Conservation (phyloP, 148 eudicot genomes). For the Cornus kousa region DNA sequence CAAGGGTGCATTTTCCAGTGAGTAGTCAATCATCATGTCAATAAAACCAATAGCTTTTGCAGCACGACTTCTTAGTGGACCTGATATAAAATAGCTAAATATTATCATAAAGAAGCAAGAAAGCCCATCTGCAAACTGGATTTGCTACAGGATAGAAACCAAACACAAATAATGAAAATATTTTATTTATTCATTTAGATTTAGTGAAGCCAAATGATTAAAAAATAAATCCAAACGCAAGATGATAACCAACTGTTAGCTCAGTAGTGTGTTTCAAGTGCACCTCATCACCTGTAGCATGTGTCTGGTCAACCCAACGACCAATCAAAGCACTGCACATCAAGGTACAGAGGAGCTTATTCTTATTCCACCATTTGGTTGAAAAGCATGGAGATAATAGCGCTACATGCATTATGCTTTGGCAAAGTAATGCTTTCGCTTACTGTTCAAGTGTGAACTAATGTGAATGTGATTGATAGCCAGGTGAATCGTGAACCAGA, state of each 20-base stretch:
- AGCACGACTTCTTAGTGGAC: slow-evolving; percentile 96
- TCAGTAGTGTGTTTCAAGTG: neutral
- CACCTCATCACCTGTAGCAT: neutral
- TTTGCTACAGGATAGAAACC: too few species aligned
- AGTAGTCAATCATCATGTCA: slow-evolving; percentile 94
- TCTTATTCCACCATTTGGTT: neutral
- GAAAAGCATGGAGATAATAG: neutral
- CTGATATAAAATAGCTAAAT: slow-evolving; percentile 27
- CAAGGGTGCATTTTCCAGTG: slow-evolving; percentile 80
- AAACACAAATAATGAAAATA: too few species aligned
- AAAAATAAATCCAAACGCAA: too few species aligned
- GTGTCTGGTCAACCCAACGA: neutral
- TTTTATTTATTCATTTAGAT: too few species aligned
- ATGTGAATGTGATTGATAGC: neutral
- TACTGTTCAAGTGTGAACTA: neutral
- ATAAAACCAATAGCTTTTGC: slow-evolving; percentile 98
- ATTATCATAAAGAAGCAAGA: neutral
- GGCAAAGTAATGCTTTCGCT: neutral
- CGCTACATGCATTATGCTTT: neutral
- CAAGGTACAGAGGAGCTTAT: neutral
- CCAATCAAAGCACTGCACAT: neutral
- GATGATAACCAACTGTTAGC: too few species aligned
- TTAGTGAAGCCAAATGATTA: too few species aligned
- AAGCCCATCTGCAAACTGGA: too few species aligned
- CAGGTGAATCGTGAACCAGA: neutral